Evolutionary conservation across 345 rosid genomes (phyloP), one percentile per base, ranked within the genome.

Genomic region (Camelina neglecta): DNA sequence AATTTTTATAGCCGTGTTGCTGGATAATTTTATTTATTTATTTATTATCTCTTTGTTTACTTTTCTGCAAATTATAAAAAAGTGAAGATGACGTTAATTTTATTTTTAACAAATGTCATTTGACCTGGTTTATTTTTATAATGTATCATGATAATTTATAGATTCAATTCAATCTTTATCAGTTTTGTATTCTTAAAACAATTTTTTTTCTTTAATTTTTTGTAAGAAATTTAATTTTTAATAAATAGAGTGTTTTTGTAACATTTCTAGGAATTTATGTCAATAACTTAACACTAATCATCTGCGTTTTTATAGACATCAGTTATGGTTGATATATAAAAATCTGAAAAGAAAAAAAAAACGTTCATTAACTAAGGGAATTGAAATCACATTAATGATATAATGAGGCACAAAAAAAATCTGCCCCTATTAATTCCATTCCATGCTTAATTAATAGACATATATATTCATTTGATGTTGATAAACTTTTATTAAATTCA

Each of bases 1-100:
- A 63, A 42, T 13, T 73, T 63, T 73, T 41, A 54, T 54, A 73
- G 24, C 53, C 51, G 31, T 60, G 21, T 48, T 65, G n/a, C 36
- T 74, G 6, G 72, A 36, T 65, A 33, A 20, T 11, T 26, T 55
- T 26, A 41, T 41, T 63, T 29, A 41, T 41, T 63, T 29, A 29
- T 29, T 29, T 29, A 29, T 29, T 4, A 4, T 24, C 61, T n/a
- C 13, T 50, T 55, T 56, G 39, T 50, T 61, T 50, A 15, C 60
- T 26, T 64, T 45, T 64, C 61, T 68, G 39, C 21, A 51, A 16
- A 35, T 39, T 71, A 18, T 21, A 49, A 47, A 47, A 39, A 39
- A 49, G 1, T 41, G 31, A 29, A 4, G 6, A 56, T 11, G 26
- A 73, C 35, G 45, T 44, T 49, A 55, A 54, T 29, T 42, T 21